Percentiles rank a stretch among this genome's conserved stretches.
Evolutionary conservation across 257 asterid species (phyloP).

Genomic region (Solanum ahanhuiri): DNA sequence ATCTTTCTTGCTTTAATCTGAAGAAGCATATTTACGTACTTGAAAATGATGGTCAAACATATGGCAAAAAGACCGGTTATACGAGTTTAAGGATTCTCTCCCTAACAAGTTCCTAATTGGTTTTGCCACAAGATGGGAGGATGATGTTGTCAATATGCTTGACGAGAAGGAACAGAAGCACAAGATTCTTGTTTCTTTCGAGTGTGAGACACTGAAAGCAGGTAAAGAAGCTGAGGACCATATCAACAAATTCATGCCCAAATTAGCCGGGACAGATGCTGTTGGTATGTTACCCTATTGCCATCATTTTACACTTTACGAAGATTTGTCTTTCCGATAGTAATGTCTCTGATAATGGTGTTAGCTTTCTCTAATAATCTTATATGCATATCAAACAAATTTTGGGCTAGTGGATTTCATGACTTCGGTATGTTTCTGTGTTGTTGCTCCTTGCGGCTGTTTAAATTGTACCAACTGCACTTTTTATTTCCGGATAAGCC

Average conservation of each 20-base stretch:
- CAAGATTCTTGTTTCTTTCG: constrained; percentile 56
- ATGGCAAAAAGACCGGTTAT: not conserved
- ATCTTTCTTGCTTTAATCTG: not conserved
- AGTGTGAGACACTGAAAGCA: constrained; percentile 87
- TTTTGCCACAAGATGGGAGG: constrained; percentile 68
- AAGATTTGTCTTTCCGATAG: not conserved
- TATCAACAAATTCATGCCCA: constrained; percentile 86
- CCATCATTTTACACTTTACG: constrained; percentile 1
- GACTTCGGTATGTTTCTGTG: not conserved
- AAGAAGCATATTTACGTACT: not conserved
- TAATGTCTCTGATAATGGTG: not conserved
- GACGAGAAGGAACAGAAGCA: constrained; percentile 54
- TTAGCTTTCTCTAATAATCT: not conserved
- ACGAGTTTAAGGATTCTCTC: not conserved
- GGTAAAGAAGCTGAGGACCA: constrained; percentile 90
- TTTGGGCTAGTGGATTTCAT: not conserved
- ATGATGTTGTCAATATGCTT: constrained; percentile 77
- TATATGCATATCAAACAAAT: not conserved
- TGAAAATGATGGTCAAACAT: not conserved
- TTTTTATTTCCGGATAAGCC: not conserved
- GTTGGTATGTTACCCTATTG: constrained; percentile 41
- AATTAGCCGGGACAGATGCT: constrained; percentile 82
- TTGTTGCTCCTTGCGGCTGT: not conserved
- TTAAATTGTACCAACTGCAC: not conserved
- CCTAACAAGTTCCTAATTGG: not conserved